Conservation (phyloP, 2,329 filamentous ascomycete species). For the Aspergillus fischeri region DNA sequence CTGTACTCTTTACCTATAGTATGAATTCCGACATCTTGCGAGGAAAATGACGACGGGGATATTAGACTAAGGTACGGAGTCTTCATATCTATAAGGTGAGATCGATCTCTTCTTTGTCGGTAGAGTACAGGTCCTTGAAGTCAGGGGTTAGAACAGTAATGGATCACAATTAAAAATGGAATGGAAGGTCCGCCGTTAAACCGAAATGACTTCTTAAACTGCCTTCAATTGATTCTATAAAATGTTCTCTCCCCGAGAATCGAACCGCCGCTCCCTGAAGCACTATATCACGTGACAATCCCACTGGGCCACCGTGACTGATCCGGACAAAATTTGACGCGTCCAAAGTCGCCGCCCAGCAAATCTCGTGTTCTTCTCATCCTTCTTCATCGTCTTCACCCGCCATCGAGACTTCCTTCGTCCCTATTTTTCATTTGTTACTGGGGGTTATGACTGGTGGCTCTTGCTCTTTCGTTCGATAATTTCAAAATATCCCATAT, state of each 20-base stretch:
- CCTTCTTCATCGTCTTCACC: background rate
- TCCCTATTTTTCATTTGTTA: background rate
- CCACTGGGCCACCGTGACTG: conserved; percentile 13
- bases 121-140: background rate
- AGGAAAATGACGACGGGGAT: background rate
- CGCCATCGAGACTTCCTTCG: background rate
- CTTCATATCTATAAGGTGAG: too few species aligned
- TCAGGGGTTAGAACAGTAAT: background rate
- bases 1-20: background rate
- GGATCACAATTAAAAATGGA: background rate
- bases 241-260: background rate
- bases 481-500: background rate
- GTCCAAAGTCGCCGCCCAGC: background rate
- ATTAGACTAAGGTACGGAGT: background rate
- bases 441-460: background rate
- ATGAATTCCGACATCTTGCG: background rate
- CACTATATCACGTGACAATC: conserved; percentile 8
- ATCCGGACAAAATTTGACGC: conserved; percentile 1
- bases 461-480: background rate
- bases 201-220: background rate
- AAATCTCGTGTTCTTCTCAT: background rate
- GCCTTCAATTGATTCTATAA: background rate
- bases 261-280: conserved; percentile 9
- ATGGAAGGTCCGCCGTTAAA: background rate
- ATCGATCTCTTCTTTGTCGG: background rate